Evolutionary conservation across 2,329 filamentous ascomycete genomes (phyloP), one percentile per base, ranked within the genome.

Genomic region (Penicillium sp.): DNA sequence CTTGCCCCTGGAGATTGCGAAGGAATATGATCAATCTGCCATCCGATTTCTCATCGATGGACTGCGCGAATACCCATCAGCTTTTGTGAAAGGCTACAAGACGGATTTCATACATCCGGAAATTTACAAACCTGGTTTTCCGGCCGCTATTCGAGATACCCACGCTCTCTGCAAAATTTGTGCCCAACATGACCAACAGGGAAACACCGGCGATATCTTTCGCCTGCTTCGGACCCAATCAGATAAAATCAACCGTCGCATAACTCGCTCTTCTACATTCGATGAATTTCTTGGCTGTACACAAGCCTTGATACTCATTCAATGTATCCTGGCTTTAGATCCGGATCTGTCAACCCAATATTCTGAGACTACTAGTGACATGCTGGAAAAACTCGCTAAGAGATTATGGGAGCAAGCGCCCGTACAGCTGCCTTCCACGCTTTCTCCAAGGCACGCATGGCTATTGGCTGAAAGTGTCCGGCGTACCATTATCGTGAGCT

Each of bases 391-490:
- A 2, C 12, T 45, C 7, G 22, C 42, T 12, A 45, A 45, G 5
- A 26, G 22, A 15, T 15, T 45, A 15, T 26, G 42, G 42, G 42
- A 45, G 24, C 42, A 45, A 24, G 42, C 42, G 4, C 73, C 72
- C 0, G 60, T 63, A 12, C 69, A 73, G 40, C 45, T 75, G 22
- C 70, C 72, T 1, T 54, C 62, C 9, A 65, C 58, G 0, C 53
- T 74, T 17, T 70, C 64, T 24, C 67, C 69, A 4, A 67, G 70
- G 61, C 67, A 67, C 1, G 72, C 73, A 4, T 76, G 74, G 74
- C 56, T 76, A 9, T 68, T 76, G 2, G 73, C 63, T 1, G 75
- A 77, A 56, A 74, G 70, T 30, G 70, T 73, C 13, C 66, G 75
- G 0, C 68, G 74, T 6, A 77, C 74, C 0, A 72, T 75, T 15